Evolutionary conservation across 192 early-diverging fungal genomes (phyloP), one percentile per base, ranked within the genome.

Genomic region (Jimgerdemannia lactiflua): DNA sequence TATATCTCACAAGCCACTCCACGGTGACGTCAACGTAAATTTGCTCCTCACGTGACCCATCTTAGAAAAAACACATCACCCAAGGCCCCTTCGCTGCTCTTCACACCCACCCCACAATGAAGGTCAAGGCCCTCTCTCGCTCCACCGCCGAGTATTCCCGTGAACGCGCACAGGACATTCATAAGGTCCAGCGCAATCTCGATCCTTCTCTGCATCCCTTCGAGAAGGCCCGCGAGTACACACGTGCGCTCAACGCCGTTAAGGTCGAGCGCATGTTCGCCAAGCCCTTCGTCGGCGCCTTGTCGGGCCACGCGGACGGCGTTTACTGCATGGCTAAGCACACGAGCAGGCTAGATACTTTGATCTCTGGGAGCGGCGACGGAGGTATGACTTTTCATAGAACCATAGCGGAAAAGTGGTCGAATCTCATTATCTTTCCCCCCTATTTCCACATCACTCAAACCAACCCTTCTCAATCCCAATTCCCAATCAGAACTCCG

Each of bases 181-280:
- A 94, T 78, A 92, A 91, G 79, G 81, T 94, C 29, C 94, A 93
- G 64, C 86, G 97, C 19, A 99, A 99, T 82, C 81, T 95, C 17
- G 93, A 97, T 81, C 96, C 97, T 3, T 82, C 77, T 44, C 83
- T 95, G 68, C 97, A 99, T 80, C 97, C 97, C 3, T 97, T 99
- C 66, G 96, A 98, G 83, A 88, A 94, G 73, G 95, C 94, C 19
- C 88, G 95, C 74, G 98, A 99, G 81, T 98, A 99, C 84, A 95
- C 93, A 59, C 88, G 98, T 4, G 98, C 98, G 4, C 87, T 99
- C 14, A 98, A 97, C 76, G 91, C 95, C 4, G 91, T 92, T 64
- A 99, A 99, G 78, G 77, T 99, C 29, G 96, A 98, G 75, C 87
- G 97, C 44, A 84, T 99, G 88, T 95, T 99, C 87, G 95, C 98